A percentile compares a stretch with the other conserved stretches of the same genome.
phyloP scores from a whole-genome alignment of 2,329 filamentous ascomycete species.

The Sporothrix euskadiensis region DNA sequence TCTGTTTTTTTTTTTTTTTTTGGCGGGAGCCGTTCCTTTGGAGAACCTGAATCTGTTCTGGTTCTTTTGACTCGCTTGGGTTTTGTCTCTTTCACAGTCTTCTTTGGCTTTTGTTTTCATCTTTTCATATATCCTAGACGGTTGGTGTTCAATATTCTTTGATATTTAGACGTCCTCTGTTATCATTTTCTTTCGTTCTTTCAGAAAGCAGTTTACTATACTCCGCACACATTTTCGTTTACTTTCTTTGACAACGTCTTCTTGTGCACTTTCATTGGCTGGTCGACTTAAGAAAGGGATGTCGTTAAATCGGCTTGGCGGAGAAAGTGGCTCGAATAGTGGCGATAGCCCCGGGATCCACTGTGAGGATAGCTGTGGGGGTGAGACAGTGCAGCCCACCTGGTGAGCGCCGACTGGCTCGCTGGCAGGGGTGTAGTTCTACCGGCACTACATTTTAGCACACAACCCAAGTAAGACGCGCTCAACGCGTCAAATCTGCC shows the following conservation, averaged over 20 bases:
- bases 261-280: not conserved
- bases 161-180: not conserved
- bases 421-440: not conserved
- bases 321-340: not conserved
- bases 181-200: not conserved
- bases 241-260: not conserved
- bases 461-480: not conserved
- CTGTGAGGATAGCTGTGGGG: not conserved
- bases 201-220: not conserved
- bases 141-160: not conserved
- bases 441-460: not conserved
- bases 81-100: not conserved
- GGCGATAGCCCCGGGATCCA: not conserved
- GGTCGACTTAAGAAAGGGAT: not conserved
- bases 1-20: not conserved
- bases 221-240: not conserved
- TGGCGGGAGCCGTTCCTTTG: not conserved
- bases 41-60: not conserved
- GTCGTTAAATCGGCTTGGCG: not conserved
- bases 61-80: not conserved
- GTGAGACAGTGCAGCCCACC: not conserved
- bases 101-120: not conserved
- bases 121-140: not conserved
- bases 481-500: conserved; percentile 9
- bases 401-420: not conserved